Evolutionary conservation across 306 rosid species (phyloP).

Genomic region (Vigna nakashimae): DNA sequence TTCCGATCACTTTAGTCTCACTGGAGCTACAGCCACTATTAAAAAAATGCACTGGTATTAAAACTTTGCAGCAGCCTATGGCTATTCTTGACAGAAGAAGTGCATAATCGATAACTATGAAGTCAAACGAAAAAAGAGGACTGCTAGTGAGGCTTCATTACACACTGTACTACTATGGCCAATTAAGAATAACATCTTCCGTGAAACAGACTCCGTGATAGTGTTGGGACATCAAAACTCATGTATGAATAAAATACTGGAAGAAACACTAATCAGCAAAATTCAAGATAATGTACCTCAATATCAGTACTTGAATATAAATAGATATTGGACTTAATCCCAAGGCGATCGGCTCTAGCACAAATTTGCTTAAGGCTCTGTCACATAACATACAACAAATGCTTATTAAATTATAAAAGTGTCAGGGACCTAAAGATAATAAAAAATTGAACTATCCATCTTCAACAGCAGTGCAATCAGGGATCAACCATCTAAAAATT

Average conservation of each 20-base stretch:
- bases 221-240: conserved; percentile 33
- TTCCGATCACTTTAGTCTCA: background rate
- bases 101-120: background rate
- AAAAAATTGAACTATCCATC: conserved; percentile 33
- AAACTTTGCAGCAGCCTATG: background rate
- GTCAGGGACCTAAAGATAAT: conserved; percentile 31
- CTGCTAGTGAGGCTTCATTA: background rate
- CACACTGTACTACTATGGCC: background rate
- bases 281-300: conserved; percentile 65
- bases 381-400: conserved; percentile 44
- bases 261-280: conserved; percentile 29
- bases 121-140: no score
- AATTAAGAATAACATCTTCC: conserved; percentile 15
- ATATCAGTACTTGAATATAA: conserved; percentile 91
- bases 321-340: conserved; percentile 68
- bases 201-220: conserved; percentile 16
- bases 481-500: background rate
- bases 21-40: background rate
- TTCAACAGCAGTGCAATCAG: conserved; percentile 33
- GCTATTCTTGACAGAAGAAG: background rate
- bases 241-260: conserved; percentile 9
- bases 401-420: conserved; percentile 9
- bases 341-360: conserved; percentile 86
- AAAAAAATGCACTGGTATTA: background rate
- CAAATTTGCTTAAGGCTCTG: conserved; percentile 96